A percentile compares a stretch with the other conserved stretches of the same genome.
Conservation (phyloP, 176 grass and related monocot species). For the Oryza nivara region DNA sequence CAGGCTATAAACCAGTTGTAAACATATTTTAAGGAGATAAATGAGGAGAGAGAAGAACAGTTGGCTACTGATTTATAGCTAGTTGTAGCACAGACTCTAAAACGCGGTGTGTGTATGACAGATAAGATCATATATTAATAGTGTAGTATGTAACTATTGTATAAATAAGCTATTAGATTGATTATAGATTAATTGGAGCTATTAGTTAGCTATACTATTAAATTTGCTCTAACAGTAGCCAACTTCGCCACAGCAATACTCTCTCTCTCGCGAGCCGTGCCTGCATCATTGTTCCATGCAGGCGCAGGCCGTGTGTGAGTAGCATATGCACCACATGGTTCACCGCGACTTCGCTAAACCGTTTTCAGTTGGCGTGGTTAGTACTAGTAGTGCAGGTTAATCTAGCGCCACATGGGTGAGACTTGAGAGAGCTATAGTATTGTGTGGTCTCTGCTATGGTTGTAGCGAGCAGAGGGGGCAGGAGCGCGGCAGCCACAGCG, state of each 20-base stretch:
- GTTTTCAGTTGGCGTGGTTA: neutral
- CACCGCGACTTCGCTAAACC: neutral
- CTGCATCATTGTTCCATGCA: neutral
- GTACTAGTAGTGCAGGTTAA: neutral
- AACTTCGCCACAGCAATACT: neutral
- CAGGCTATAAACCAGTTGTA: too few relatives aligned
- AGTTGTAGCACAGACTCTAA: too few relatives aligned
- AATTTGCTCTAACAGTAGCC: neutral
- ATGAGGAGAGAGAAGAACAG: too few relatives aligned
- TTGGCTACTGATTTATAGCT: too few relatives aligned
- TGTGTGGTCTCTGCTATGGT: neutral
- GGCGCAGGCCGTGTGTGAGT: neutral
- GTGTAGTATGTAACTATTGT: too few relatives aligned
- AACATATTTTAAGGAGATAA: too few relatives aligned
- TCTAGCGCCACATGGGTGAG: conserved; percentile 24
- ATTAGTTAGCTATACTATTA: too few relatives aligned
- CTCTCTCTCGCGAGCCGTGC: neutral
- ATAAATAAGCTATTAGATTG: too few relatives aligned
- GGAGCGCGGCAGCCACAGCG: neutral
- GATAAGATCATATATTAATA: too few relatives aligned
- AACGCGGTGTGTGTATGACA: too few relatives aligned
- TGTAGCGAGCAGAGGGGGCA: conserved; percentile 40
- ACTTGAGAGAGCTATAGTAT: neutral
- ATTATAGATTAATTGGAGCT: too few relatives aligned
- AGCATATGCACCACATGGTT: neutral